Conservation (phyloP, 257 asterid genomes). For the Linderniella brevidens region DNA sequence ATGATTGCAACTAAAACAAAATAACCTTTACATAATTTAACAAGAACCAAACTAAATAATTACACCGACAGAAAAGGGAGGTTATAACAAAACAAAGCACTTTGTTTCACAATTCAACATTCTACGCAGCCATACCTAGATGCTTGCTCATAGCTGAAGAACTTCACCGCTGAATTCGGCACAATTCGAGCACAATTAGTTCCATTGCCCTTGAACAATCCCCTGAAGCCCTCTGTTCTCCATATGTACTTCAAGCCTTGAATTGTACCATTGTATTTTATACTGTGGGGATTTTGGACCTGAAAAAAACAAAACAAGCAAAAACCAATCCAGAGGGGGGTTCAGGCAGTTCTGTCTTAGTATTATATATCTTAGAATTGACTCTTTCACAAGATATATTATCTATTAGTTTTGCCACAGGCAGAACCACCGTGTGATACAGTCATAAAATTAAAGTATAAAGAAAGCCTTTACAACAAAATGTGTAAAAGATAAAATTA, state of each 20-base stretch:
- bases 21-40: neutral
- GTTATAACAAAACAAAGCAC: neutral
- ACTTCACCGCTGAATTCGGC: conserved; percentile 95
- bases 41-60: no score
- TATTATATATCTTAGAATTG: no score
- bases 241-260: conserved; percentile 87
- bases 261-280: conserved; percentile 73
- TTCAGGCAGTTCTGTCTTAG: no score
- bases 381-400: no score
- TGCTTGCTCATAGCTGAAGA: conserved; percentile 99
- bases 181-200: conserved; percentile 91
- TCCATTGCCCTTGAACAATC: conserved; percentile 90
- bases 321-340: no score
- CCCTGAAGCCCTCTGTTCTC: conserved; percentile 79
- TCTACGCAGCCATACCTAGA: conserved; percentile 50
- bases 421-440: no score
- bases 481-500: neutral
- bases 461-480: no score
- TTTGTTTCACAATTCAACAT: conserved; percentile 4
- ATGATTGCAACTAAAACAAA: neutral
- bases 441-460: no score
- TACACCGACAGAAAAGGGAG: neutral
- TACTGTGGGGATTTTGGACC: conserved; percentile 90
- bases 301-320: conserved; percentile 19
- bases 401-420: no score